phyloP scores from a whole-genome alignment of 352 stramenopile genomes.

The Globisporangium radiosum region DNA sequence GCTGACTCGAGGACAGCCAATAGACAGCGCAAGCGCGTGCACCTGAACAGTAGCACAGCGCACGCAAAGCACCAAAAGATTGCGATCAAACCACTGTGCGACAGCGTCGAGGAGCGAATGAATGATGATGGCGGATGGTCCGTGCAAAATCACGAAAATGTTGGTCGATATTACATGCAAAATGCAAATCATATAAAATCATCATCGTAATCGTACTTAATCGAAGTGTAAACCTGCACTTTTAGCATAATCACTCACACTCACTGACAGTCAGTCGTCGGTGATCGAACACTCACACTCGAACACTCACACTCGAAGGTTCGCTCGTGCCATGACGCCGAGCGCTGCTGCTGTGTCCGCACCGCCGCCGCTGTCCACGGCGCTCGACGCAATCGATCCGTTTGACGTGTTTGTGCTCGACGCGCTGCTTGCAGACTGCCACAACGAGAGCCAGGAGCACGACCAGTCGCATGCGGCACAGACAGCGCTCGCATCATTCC shows the following conservation, averaged over 20 bases:
- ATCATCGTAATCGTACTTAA: not conserved
- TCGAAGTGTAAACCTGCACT: not conserved
- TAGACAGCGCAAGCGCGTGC: too few relatives aligned
- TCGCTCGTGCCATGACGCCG: not conserved
- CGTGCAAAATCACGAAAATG: not conserved
- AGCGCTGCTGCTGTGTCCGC: not conserved
- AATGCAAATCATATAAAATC: not conserved
- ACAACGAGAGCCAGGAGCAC: not conserved
- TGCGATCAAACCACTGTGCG: constrained; percentile 13
- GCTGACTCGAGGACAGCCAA: too few relatives aligned
- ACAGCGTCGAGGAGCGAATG: constrained; percentile 8
- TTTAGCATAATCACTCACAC: not conserved
- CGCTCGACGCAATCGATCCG: not conserved
- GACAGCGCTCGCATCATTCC: constrained; percentile 6
- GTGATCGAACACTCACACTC: not conserved
- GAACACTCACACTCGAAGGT: not conserved
- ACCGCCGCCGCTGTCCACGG: not conserved
- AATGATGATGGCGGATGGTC: not conserved
- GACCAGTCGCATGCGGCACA: not conserved
- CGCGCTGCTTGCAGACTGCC: not conserved
- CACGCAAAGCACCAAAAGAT: not conserved
- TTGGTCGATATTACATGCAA: not conserved
- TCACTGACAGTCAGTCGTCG: not conserved
- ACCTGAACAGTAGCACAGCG: not conserved
- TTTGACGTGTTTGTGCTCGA: constrained; percentile 9